Conservation (phyloP, 306 rosid species). For the Fragaria ananassa region DNA sequence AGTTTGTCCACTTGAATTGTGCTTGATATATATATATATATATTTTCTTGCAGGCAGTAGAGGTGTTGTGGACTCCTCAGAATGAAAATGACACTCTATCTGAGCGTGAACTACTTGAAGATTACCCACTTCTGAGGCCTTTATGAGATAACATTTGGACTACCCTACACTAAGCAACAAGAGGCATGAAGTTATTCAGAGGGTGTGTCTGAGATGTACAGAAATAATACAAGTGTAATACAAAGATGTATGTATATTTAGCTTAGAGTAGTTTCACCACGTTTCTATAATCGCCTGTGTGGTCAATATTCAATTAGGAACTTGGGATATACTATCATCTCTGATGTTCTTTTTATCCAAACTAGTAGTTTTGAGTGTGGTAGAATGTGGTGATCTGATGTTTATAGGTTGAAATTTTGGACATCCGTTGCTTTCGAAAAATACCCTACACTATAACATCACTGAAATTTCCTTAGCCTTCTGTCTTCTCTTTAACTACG, state of each 20-base stretch:
- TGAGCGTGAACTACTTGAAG: conserved; percentile 93
- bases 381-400: not conserved
- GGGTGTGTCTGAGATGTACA: conserved; percentile 15
- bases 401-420: too few relatives aligned
- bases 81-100: conserved; percentile 91
- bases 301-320: not conserved
- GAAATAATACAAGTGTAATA: conserved; percentile 26
- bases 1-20: not conserved
- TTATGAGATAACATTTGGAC: conserved; percentile 33
- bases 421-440: too few relatives aligned
- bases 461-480: too few relatives aligned
- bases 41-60: conserved; percentile 67
- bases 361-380: too few relatives aligned
- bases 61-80: conserved; percentile 99
- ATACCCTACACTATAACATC: too few relatives aligned
- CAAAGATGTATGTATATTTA: not conserved
- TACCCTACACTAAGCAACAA: not conserved
- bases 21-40: not conserved
- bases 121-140: conserved; percentile 96
- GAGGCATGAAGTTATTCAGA: not conserved
- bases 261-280: not conserved
- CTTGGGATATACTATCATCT: too few relatives aligned
- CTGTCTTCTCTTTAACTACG: too few relatives aligned
- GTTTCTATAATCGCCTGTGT: not conserved
- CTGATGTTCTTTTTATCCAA: too few relatives aligned